Evolutionary conservation across 345 rosid genomes (phyloP).

Genomic region (Fremontodendron californicum): DNA sequence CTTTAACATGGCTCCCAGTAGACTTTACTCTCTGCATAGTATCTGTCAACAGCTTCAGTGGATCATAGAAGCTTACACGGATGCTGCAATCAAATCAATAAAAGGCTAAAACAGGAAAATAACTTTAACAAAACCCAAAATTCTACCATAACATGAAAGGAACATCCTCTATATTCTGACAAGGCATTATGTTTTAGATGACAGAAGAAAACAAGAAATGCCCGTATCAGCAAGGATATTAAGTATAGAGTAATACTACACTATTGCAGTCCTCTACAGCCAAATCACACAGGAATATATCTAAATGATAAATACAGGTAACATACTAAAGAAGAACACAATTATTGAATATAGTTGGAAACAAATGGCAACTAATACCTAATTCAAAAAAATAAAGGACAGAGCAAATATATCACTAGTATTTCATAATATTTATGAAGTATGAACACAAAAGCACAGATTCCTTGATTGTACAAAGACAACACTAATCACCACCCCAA

Average conservation of each 20-base stretch:
- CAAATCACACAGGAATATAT: background rate
- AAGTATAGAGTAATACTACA: background rate
- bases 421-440: slow-evolving; percentile 50
- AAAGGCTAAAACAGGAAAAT: background rate
- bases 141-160: background rate
- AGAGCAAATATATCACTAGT: background rate
- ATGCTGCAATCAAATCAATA: background rate
- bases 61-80: background rate
- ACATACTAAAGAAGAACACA: background rate
- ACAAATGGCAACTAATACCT: background rate
- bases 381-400: slow-evolving; percentile 9
- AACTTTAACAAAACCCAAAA: background rate
- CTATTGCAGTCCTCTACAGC: background rate
- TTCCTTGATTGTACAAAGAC: slow-evolving; percentile 41
- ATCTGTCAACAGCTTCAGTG: background rate
- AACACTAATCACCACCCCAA: slow-evolving; percentile 48
- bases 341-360: background rate
- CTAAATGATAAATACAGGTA: background rate
- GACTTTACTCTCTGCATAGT: background rate
- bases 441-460: slow-evolving; percentile 45
- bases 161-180: background rate
- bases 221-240: background rate
- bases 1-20: background rate
- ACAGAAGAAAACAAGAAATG: background rate
- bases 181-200: background rate